Conservation (phyloP, 768 basidiomycete species). For the Lactifluus pinguis region DNA sequence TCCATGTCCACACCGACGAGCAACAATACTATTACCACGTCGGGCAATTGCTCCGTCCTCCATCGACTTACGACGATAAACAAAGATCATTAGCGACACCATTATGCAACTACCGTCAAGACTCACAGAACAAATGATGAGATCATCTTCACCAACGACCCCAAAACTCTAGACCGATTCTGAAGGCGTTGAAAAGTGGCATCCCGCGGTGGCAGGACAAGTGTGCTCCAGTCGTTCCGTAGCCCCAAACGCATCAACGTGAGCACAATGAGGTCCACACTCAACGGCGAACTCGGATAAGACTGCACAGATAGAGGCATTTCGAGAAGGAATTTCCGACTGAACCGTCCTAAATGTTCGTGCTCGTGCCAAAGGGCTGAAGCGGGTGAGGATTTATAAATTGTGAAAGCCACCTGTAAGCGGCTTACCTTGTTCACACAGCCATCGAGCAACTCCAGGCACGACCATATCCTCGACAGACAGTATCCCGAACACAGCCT, state of each 20-base stretch:
- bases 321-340: constrained; percentile 12
- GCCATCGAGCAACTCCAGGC: constrained; percentile 29
- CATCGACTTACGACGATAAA: constrained; percentile 23
- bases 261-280: constrained; percentile 1
- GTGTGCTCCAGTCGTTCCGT: background rate
- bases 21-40: constrained; percentile 41
- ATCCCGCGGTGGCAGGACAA: background rate
- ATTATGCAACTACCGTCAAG: background rate
- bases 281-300: constrained; percentile 8
- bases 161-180: constrained; percentile 4
- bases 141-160: constrained; percentile 7
- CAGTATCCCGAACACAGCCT: constrained; percentile 35
- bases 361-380: constrained; percentile 3
- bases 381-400: constrained; percentile 6
- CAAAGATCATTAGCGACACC: background rate
- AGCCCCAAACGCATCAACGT: constrained; percentile 13
- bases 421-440: constrained; percentile 35
- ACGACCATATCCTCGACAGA: constrained; percentile 26
- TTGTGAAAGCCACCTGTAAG: background rate
- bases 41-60: constrained; percentile 33
- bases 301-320: constrained; percentile 11
- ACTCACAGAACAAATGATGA: constrained; percentile 7
- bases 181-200: background rate
- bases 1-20: constrained; percentile 49
- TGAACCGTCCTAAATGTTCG: background rate